These are phyloP conservation scores for Debaryomyces subglobosus DNA, from an alignment of 1,139 yeast genomes.

Conservation along the genomic window DNA sequence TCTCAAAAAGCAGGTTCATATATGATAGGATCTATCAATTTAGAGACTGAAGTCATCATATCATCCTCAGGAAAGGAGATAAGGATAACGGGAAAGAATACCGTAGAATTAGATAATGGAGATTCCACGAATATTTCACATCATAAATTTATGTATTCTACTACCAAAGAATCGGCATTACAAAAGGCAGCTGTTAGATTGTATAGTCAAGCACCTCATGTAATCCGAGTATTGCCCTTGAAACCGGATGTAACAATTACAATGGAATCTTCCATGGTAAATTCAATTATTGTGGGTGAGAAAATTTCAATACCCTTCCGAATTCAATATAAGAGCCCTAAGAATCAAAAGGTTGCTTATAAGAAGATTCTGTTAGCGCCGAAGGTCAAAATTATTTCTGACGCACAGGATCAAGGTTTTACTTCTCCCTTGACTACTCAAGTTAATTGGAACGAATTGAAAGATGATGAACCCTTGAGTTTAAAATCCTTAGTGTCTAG, in stretches of 20 bases:
- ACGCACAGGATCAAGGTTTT: slow-evolving; percentile 19
- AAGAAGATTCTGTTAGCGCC: slow-evolving; percentile 24
- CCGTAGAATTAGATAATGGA: not conserved
- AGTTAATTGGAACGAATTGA: slow-evolving; percentile 39
- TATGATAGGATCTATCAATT: slow-evolving; percentile 21
- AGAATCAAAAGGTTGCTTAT: slow-evolving; percentile 23
- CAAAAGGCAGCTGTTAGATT: slow-evolving; percentile 8
- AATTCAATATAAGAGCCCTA: slow-evolving; percentile 21
- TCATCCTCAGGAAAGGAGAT: slow-evolving; percentile 7
- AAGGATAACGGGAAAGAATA: slow-evolving; percentile 15
- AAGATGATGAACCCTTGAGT: slow-evolving; percentile 46
- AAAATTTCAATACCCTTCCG: slow-evolving; percentile 25
- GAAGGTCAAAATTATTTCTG: slow-evolving; percentile 22
- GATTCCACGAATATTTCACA: not conserved
- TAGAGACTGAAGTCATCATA: slow-evolving; percentile 16
- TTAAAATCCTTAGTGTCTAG: slow-evolving; percentile 19
- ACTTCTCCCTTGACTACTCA: slow-evolving; percentile 23
- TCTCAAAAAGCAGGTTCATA: slow-evolving; percentile 29
- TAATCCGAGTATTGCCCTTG: slow-evolving; percentile 23
- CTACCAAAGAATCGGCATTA: not conserved
- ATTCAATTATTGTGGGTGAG: slow-evolving; percentile 33
- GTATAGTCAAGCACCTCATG: slow-evolving; percentile 10
- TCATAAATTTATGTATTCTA: not conserved
- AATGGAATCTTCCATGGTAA: slow-evolving; percentile 7
- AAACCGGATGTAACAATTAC: slow-evolving; percentile 23